phyloP scores from a whole-genome alignment of 176 grass and related monocot species.

The Cenchrus americanus region DNA sequence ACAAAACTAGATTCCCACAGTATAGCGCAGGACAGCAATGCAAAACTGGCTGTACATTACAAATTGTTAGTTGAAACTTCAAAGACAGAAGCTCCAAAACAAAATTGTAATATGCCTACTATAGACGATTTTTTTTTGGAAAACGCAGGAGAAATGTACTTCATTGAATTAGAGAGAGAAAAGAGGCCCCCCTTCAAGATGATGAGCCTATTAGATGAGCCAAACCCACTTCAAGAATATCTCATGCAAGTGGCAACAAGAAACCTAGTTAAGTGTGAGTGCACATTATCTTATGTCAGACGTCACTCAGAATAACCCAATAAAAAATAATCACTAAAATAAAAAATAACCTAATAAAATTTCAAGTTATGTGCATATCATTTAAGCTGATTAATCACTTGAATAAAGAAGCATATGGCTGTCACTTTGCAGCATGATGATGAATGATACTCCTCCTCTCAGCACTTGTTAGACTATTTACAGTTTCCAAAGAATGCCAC shows the following conservation, averaged over 20 bases:
- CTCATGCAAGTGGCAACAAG: background rate
- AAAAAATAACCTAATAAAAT: background rate
- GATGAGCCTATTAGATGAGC: background rate
- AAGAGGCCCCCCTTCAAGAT: no score
- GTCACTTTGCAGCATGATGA: background rate
- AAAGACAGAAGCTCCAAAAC: background rate
- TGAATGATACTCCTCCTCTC: background rate
- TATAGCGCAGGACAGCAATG: background rate
- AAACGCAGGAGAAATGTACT: no score
- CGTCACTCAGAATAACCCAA: background rate
- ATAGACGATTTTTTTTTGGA: background rate
- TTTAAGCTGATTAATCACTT: slow-evolving; percentile 21
- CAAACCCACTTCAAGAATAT: background rate
- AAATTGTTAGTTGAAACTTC: background rate
- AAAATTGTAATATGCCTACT: background rate
- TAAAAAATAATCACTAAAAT: no score
- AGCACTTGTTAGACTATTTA: background rate
- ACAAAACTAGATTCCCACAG: background rate
- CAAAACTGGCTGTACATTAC: background rate
- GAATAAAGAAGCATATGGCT: background rate
- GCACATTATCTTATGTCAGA: slow-evolving; percentile 3
- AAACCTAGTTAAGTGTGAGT: background rate
- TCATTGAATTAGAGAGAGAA: no score
- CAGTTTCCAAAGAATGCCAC: slow-evolving; percentile 10
- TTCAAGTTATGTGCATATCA: background rate